A percentile compares a stretch with the other conserved stretches of the same genome.
Conservation (phyloP, 139 green algal species). For the Volvox africanus region DNA sequence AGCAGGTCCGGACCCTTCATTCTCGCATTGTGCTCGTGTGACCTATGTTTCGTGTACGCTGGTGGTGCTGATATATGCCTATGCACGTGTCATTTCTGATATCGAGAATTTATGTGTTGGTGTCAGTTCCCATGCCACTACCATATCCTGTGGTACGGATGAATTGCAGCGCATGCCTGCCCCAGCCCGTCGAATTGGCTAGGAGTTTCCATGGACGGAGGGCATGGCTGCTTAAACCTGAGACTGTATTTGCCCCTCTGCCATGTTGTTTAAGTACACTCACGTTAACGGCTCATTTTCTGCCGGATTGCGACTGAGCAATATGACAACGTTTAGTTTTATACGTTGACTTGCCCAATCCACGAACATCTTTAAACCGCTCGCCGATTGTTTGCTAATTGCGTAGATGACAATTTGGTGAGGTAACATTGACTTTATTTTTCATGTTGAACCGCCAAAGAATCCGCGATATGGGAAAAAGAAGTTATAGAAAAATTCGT, state of each 20-base stretch:
- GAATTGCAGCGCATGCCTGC: constrained; percentile 12
- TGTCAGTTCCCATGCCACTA: constrained; percentile 11
- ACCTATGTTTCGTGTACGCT: constrained; percentile 22
- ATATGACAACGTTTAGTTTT: too few species aligned
- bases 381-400: too few species aligned
- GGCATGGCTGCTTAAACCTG: constrained; percentile 9
- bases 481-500: too few species aligned
- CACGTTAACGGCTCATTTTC: background rate
- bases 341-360: too few species aligned
- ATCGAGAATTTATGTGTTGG: constrained; percentile 12
- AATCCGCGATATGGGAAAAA: too few species aligned
- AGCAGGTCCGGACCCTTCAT: constrained; percentile 32
- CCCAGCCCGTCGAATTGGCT: constrained; percentile 1
- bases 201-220: background rate
- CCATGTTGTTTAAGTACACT: constrained; percentile 12
- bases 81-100: constrained; percentile 5
- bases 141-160: background rate
- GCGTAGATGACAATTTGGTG: too few species aligned
- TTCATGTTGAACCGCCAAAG: too few species aligned
- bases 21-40: constrained; percentile 38
- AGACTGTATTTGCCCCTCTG: constrained; percentile 1
- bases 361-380: too few species aligned
- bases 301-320: constrained; percentile 5
- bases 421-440: too few species aligned
- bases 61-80: constrained; percentile 22